These are phyloP conservation scores for Plasmodium falciparum DNA, from an alignment of 169 alveolate species.

Conservation along the genomic window DNA sequence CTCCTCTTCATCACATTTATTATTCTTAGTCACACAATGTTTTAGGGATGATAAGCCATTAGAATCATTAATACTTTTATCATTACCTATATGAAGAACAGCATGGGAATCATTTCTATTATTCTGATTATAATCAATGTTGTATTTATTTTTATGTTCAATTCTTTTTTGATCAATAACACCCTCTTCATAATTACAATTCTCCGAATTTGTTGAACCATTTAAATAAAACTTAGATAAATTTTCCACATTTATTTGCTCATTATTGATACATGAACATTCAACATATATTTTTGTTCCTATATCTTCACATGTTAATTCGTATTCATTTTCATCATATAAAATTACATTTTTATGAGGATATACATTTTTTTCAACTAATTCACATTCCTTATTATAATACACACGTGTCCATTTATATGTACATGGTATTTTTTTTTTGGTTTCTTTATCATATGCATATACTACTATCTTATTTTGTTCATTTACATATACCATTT, in stretches of 20 bases:
- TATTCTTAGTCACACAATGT: no score
- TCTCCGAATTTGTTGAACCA: background rate
- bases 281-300: constrained; percentile 61
- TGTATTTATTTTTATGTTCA: background rate
- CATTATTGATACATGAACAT: constrained; percentile 30
- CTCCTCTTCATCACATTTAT: no score
- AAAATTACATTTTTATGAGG: background rate
- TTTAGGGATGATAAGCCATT: background rate
- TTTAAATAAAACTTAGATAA: background rate
- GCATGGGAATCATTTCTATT: background rate
- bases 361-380: constrained; percentile 4
- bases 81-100: background rate
- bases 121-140: background rate
- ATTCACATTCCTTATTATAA: constrained; percentile 1
- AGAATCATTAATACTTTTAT: background rate
- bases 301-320: constrained; percentile 53
- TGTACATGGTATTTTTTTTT: constrained; percentile 34
- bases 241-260: background rate
- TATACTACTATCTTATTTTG: constrained; percentile 46
- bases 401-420: constrained; percentile 42
- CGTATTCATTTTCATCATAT: constrained; percentile 27
- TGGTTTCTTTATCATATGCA: constrained; percentile 55
- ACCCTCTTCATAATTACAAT: background rate
- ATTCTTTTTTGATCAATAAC: background rate
- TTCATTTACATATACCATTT: constrained; percentile 28